These are phyloP conservation scores for Westerdykella aurantiaca DNA, from an alignment of 2,329 filamentous ascomycete genomes.

Conservation along the genomic window DNA sequence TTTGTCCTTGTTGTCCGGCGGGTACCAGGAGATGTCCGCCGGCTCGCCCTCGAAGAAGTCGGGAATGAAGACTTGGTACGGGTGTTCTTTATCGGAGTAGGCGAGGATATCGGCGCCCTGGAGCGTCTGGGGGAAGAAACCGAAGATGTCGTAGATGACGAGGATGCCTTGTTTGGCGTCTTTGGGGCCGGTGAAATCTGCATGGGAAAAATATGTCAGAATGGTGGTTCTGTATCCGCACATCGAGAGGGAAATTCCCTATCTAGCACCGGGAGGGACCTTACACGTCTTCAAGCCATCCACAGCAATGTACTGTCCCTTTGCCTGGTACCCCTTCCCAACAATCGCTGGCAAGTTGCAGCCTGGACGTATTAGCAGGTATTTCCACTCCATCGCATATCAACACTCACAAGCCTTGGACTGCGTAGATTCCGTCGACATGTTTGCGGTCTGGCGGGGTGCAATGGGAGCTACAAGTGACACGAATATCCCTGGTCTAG, in stretches of 20 bases:
- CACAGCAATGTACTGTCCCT: slow-evolving; percentile 55
- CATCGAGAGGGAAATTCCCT: too few relatives aligned
- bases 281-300: slow-evolving; percentile 58
- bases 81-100: slow-evolving; percentile 56
- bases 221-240: background rate
- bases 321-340: slow-evolving; percentile 48
- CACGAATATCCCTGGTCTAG: too few relatives aligned
- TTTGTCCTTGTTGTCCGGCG: slow-evolving; percentile 56
- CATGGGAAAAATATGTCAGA: background rate
- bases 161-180: slow-evolving; percentile 54
- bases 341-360: slow-evolving; percentile 49
- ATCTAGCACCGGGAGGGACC: slow-evolving; percentile 9
- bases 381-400: too few relatives aligned
- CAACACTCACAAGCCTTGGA: slow-evolving; percentile 28
- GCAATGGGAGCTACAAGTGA: background rate
- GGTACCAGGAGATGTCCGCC: slow-evolving; percentile 56
- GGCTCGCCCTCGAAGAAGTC: slow-evolving; percentile 83
- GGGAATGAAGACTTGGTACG: slow-evolving; percentile 84
- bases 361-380: slow-evolving; percentile 18
- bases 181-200: slow-evolving; percentile 53
- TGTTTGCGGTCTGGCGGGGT: slow-evolving; percentile 12
- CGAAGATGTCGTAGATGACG: slow-evolving; percentile 58
- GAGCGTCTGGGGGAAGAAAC: slow-evolving; percentile 57
- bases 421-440: slow-evolving; percentile 35
- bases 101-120: slow-evolving; percentile 61